A percentile compares a stretch with the other conserved stretches of the same genome.
Conservation (phyloP, 2,329 filamentous ascomycete species). For the Talaromyces amestolkiae region DNA sequence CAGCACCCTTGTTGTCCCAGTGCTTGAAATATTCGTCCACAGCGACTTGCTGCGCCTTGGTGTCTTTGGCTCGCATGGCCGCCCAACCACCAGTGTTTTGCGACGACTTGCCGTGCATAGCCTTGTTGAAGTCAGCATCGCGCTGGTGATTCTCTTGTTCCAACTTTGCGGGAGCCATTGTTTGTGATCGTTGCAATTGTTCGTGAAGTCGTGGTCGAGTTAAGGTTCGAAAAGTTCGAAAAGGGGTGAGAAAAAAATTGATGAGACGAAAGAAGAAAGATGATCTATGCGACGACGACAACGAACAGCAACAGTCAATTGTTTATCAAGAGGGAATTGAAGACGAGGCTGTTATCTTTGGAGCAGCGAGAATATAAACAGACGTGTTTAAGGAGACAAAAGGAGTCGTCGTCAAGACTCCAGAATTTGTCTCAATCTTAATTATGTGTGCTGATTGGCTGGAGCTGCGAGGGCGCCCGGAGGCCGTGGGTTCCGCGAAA, state of each 20-base stretch:
- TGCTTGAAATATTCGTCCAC: slow-evolving; percentile 95
- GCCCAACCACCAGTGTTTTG: slow-evolving; percentile 65
- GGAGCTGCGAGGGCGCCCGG: not conserved
- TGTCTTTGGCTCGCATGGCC: slow-evolving; percentile 83
- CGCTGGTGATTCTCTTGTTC: slow-evolving; percentile 79
- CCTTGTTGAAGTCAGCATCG: slow-evolving; percentile 89
- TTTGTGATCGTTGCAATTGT: not conserved
- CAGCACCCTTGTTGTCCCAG: slow-evolving; percentile 80
- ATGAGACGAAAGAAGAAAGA: not conserved
- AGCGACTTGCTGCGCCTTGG: slow-evolving; percentile 72
- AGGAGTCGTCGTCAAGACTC: slow-evolving; percentile 2
- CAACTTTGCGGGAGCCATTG: slow-evolving; percentile 58
- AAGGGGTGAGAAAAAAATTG: slow-evolving; percentile 20
- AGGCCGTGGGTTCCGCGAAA: slow-evolving; percentile 4
- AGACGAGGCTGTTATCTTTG: not conserved
- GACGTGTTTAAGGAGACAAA: not conserved
- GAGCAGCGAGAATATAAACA: not conserved
- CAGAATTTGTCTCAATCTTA: slow-evolving; percentile 4
- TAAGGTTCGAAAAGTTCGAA: slow-evolving; percentile 8
- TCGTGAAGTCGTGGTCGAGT: slow-evolving; percentile 17
- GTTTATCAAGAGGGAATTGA: not conserved
- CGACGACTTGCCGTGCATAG: slow-evolving; percentile 74
- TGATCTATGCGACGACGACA: not conserved
- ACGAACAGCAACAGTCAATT: not conserved
- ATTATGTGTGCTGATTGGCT: not conserved